Percentiles rank a stretch among this genome's conserved stretches.
Evolutionary conservation across 176 grass and related monocot species (phyloP).

Genomic region (Coix lacrymajobi): DNA sequence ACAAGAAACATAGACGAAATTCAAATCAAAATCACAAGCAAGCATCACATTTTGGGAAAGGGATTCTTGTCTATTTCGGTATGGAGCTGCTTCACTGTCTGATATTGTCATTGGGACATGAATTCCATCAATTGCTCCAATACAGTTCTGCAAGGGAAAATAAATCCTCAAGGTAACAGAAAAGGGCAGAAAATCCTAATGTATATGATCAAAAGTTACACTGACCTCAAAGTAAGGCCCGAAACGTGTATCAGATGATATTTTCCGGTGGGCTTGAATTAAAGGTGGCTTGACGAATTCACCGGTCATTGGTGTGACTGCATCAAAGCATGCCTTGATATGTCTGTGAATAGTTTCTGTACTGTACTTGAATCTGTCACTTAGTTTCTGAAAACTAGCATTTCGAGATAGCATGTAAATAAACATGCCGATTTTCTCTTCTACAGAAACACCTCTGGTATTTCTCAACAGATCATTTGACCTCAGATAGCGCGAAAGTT

Average conservation of each 20-base stretch:
- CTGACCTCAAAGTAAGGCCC: constrained; percentile 46
- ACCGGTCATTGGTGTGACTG: constrained; percentile 10
- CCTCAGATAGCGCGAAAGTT: constrained; percentile 22
- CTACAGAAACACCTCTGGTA: constrained; percentile 41
- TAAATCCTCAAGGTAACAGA: neutral
- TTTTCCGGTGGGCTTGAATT: constrained; percentile 20
- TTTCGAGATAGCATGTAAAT: constrained; percentile 51
- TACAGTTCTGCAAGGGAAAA: constrained; percentile 32
- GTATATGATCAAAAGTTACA: neutral
- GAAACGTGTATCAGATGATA: constrained; percentile 32
- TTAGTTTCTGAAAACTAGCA: constrained; percentile 40
- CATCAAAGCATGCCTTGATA: constrained; percentile 52
- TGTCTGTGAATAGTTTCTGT: constrained; percentile 48
- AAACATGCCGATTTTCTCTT: constrained; percentile 62
- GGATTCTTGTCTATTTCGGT: constrained; percentile 40
- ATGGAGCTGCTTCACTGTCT: constrained; percentile 34
- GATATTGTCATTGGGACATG: constrained; percentile 40
- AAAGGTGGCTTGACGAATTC: constrained; percentile 34
- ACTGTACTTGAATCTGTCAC: constrained; percentile 39
- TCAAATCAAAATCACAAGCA: constrained; percentile 49
- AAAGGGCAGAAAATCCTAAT: neutral
- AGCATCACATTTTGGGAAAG: constrained; percentile 43
- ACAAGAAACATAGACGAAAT: constrained; percentile 31
- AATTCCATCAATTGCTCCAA: constrained; percentile 33
- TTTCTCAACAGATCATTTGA: constrained; percentile 38